A percentile compares a stretch with the other conserved stretches of the same genome.
phyloP scores from a whole-genome alignment of 768 basidiomycete species.

The Leucocoprinus birnbaumii region DNA sequence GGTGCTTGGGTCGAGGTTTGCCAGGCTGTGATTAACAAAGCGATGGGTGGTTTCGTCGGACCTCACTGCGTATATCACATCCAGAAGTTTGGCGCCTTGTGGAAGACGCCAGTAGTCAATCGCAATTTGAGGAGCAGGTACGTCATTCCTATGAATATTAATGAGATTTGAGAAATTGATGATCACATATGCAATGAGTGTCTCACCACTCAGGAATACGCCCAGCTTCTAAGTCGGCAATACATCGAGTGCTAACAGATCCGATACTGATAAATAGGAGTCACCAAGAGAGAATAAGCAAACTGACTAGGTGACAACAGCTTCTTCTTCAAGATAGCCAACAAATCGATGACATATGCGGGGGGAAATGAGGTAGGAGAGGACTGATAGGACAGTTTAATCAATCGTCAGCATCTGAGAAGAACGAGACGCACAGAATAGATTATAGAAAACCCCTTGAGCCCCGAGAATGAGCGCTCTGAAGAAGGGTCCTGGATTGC shows the following conservation, averaged over 20 bases:
- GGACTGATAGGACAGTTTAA: constrained; percentile 39
- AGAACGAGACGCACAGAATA: constrained; percentile 62
- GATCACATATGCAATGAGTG: background rate
- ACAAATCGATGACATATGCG: constrained; percentile 87
- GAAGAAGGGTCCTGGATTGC: constrained; percentile 77
- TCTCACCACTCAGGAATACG: constrained; percentile 76
- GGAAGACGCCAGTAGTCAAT: constrained; percentile 92
- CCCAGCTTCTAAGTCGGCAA: constrained; percentile 80
- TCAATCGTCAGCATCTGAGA: constrained; percentile 14
- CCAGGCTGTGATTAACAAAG: constrained; percentile 95
- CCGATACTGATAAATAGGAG: background rate
- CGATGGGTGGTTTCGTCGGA: constrained; percentile 93
- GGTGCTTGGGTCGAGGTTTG: constrained; percentile 70
- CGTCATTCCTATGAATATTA: constrained; percentile 46
- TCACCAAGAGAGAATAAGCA: background rate
- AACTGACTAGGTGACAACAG: constrained; percentile 87
- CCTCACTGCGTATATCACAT: constrained; percentile 88
- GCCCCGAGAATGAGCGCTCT: constrained; percentile 82
- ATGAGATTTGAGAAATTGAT: background rate
- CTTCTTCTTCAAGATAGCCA: constrained; percentile 92
- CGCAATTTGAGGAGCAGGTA: constrained; percentile 82
- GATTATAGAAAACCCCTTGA: constrained; percentile 89
- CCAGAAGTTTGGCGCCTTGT: constrained; percentile 73
- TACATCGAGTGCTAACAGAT: constrained; percentile 77
- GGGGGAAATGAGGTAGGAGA: constrained; percentile 77